Evolutionary conservation across 495 filamentous ascomycete genomes (phyloP), one percentile per base, ranked within the genome.

Genomic region (Pyronema domesticum): DNA sequence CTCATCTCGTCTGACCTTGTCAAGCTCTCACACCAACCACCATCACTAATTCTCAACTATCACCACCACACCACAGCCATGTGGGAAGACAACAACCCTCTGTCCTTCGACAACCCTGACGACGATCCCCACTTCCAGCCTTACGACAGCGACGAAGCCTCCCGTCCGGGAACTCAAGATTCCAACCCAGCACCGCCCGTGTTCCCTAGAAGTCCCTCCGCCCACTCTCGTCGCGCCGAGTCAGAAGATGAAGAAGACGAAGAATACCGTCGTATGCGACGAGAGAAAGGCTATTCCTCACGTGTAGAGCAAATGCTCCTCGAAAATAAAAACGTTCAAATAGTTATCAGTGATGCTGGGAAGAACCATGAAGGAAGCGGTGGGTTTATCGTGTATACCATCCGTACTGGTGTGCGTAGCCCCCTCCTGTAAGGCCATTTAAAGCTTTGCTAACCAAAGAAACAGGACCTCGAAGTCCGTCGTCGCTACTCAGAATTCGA

Each of bases 401-500:
- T 98, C 57, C 74, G 84, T 57, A 98, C 93, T 8, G 89, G 86
- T 55, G 89, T 95, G 79, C 51, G 82, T 63, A 54, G 54, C 18
- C 11, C 19, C 17, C 45, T 47, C 17, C 18, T 19, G 10, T 23
- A 19, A 19, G 14, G 23, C n/a, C 3, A 15, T 47, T 23, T 19
- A 19, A 47, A 47, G 45, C 45, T 47, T 10, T 36, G 19, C 17
- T 43, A 17, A 43, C 39, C 1, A 6, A 11, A 45, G 34, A 45
- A 39, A 40, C 33, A 95, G 89, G 89, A 95, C 60, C 74, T 96
- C 44, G 87, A 95, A 72, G 91, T 96, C 48, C 82, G 91, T 40
- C 78, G 91, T 56, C 79, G 91, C 58, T 98, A 98, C 67, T 96
- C 93, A 1, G 91, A 98, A 65, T 98, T 98, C 65, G 83, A 84